Percentiles rank a stretch among this genome's conserved stretches.
Conservation (phyloP, 2,329 filamentous ascomycete species). For the Diaporthe helianthi region DNA sequence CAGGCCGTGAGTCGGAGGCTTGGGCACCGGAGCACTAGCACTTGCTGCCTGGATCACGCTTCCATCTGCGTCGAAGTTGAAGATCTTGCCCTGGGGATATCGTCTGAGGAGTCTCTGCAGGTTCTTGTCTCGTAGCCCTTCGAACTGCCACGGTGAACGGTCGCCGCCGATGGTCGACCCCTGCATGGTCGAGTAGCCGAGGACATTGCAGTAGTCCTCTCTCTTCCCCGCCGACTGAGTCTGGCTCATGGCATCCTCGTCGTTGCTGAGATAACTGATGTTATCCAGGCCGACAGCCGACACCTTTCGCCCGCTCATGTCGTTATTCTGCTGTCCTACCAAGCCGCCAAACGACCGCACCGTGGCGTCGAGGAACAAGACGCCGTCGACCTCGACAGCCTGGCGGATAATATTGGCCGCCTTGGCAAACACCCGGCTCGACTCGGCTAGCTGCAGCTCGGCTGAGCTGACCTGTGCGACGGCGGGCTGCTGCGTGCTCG, state of each 20-base stretch:
- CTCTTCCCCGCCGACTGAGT: constrained; percentile 24
- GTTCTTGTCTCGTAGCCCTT: constrained; percentile 47
- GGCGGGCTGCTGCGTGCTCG: constrained; percentile 17
- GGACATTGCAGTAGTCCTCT: constrained; percentile 41
- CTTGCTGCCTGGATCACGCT: constrained; percentile 20
- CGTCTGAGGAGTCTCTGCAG: constrained; percentile 50
- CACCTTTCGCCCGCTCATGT: constrained; percentile 11
- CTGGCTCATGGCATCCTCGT: constrained; percentile 26
- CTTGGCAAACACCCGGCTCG: constrained; percentile 32
- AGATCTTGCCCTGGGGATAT: constrained; percentile 55
- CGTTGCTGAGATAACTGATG: constrained; percentile 32
- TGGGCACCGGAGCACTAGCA: constrained; percentile 40
- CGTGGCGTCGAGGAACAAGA: constrained; percentile 45
- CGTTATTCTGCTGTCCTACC: constrained; percentile 35
- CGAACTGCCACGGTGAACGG: constrained; percentile 29
- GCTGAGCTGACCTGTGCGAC: constrained; percentile 33
- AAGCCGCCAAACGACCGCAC: constrained; percentile 42
- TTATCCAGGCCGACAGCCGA: constrained; percentile 26
- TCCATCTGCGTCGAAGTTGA: constrained; percentile 51
- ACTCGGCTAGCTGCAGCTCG: constrained; percentile 31
- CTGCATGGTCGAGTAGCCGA: constrained; percentile 49
- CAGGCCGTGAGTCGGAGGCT: not conserved
- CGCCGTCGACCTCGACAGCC: constrained; percentile 51
- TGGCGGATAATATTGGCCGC: constrained; percentile 53
- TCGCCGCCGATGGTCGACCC: constrained; percentile 45